phyloP scores from a whole-genome alignment of 306 rosid species.

The Dalbergia oliveri region DNA sequence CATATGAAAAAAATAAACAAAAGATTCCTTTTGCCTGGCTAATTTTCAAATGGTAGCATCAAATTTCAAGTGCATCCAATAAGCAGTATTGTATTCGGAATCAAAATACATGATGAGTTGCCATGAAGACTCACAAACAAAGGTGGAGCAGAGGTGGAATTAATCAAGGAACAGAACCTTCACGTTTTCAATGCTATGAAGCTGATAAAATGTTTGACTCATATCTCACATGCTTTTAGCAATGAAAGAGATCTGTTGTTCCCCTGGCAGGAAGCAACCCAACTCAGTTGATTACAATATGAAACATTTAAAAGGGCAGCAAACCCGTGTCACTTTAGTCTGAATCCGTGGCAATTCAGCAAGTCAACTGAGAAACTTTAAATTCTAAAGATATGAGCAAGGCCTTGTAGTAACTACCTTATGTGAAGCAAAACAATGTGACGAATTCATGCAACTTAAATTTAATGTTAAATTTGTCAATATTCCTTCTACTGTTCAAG shows the following conservation, averaged over 20 bases:
- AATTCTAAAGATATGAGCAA: neutral
- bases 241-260: conserved; percentile 27
- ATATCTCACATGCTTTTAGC: conserved; percentile 21
- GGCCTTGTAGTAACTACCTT: neutral
- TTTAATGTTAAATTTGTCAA: neutral
- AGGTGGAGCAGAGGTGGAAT: neutral
- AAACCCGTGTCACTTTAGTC: neutral
- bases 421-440: neutral
- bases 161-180: neutral
- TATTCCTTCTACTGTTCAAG: neutral
- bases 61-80: neutral
- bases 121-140: neutral
- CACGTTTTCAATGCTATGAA: neutral
- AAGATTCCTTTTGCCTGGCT: neutral
- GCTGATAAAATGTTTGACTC: conserved; percentile 5
- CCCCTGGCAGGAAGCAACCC: conserved; percentile 7
- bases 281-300: conserved; percentile 17
- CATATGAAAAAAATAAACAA: too few relatives aligned
- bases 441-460: neutral
- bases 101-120: neutral
- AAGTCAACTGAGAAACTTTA: neutral
- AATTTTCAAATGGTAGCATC: neutral
- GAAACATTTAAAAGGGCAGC: neutral
- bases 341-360: neutral
- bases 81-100: neutral